Conservation (phyloP, 2,329 filamentous ascomycete species). For the Beauveria sp. region DNA sequence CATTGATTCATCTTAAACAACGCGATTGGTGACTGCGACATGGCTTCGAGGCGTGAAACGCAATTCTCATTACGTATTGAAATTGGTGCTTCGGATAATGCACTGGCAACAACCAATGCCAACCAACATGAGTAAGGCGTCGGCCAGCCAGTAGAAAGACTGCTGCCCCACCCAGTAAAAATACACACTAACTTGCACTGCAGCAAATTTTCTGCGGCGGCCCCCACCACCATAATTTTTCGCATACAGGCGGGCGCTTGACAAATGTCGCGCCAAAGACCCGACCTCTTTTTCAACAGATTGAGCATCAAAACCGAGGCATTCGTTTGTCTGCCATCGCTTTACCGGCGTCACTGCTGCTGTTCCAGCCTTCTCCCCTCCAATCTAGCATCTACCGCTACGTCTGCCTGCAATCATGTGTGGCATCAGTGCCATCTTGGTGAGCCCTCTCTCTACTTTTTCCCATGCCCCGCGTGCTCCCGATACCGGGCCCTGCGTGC, state of each 20-base stretch:
- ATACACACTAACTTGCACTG: background rate
- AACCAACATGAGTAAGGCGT: background rate
- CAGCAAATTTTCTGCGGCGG: background rate
- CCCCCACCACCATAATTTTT: background rate
- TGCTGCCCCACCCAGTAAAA: background rate
- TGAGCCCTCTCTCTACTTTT: background rate
- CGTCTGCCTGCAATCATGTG: background rate
- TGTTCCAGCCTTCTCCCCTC: background rate
- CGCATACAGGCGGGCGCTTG: conserved; percentile 1
- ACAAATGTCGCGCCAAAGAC: background rate
- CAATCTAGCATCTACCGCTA: background rate
- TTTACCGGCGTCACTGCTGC: conserved; percentile 2
- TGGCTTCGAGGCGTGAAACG: background rate
- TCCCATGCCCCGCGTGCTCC: background rate
- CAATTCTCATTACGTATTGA: background rate
- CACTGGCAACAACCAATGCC: background rate
- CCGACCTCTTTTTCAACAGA: background rate
- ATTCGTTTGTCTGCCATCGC: conserved; percentile 1
- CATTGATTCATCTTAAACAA: background rate
- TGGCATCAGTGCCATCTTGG: conserved; percentile 8
- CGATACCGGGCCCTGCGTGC: conserved; percentile 5
- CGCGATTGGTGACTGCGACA: background rate
- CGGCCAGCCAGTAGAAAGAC: background rate
- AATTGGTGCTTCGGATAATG: background rate
- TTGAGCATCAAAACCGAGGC: background rate